phyloP scores from a whole-genome alignment of 805 yeast genomes.

The Metschnikowia kunwiensis region DNA sequence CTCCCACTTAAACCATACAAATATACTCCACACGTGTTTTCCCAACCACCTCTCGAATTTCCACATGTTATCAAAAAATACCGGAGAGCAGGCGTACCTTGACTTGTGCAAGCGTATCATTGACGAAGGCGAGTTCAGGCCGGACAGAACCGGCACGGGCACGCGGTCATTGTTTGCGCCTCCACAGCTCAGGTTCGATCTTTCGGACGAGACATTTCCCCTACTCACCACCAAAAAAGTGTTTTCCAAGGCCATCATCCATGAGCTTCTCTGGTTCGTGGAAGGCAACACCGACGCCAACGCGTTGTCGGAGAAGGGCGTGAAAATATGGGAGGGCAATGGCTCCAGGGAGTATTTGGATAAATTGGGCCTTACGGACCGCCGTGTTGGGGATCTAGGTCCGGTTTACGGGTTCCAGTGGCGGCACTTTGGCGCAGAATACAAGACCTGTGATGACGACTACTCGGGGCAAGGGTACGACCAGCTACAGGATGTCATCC shows the following conservation, averaged over 20 bases:
- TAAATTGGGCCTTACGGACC: conserved; percentile 69
- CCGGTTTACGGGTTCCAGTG: conserved; percentile 99
- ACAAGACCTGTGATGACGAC: conserved; percentile 80
- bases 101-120: conserved; percentile 77
- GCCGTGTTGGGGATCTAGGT: conserved; percentile 93
- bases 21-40: not conserved
- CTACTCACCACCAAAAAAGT: conserved; percentile 90
- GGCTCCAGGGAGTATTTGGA: conserved; percentile 92
- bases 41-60: not conserved
- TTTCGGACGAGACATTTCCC: conserved; percentile 75
- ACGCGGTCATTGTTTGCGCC: conserved; percentile 91
- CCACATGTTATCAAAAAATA: conserved; percentile 24
- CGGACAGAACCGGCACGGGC: conserved; percentile 98
- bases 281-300: conserved; percentile 88
- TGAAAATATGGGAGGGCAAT: conserved; percentile 99
- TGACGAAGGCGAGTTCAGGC: conserved; percentile 81
- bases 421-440: conserved; percentile 98
- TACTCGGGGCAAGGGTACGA: conserved; percentile 88
- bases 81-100: conserved; percentile 81
- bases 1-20: not conserved
- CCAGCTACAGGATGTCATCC: conserved; percentile 77
- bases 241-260: conserved; percentile 81
- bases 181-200: conserved; percentile 83
- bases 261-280: conserved; percentile 91
- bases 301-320: conserved; percentile 72